These are phyloP conservation scores for Lepiota venenata DNA, from an alignment of 768 basidiomycete species.

Conservation along the genomic window DNA sequence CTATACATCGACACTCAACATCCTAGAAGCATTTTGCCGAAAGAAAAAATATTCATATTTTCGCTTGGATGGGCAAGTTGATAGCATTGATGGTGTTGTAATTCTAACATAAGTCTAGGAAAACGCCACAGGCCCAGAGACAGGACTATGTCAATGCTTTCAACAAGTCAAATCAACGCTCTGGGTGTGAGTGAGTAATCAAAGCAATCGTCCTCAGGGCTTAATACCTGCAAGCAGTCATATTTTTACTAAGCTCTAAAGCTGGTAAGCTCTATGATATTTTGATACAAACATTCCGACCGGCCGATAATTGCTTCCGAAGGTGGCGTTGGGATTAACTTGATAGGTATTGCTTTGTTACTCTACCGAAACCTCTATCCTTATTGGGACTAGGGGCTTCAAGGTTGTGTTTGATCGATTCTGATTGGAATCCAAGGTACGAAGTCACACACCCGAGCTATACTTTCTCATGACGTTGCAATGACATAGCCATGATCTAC, in stretches of 20 bases:
- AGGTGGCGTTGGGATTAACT: slow-evolving; percentile 93
- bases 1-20: slow-evolving; percentile 90
- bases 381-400: slow-evolving; percentile 59
- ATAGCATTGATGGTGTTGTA: not conserved
- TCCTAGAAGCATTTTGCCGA: slow-evolving; percentile 85
- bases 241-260: slow-evolving; percentile 93
- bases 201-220: not conserved
- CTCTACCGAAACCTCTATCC: not conserved
- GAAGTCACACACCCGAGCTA: slow-evolving; percentile 2
- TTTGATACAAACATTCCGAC: not conserved
- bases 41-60: slow-evolving; percentile 72
- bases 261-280: slow-evolving; percentile 42
- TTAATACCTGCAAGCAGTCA: slow-evolving; percentile 41
- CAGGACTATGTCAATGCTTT: slow-evolving; percentile 88
- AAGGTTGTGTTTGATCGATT: slow-evolving; percentile 80
- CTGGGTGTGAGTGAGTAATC: slow-evolving; percentile 53
- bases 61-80: slow-evolving; percentile 79
- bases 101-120: slow-evolving; percentile 36
- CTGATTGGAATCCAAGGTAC: slow-evolving; percentile 92
- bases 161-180: slow-evolving; percentile 72
- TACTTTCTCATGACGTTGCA: not conserved
- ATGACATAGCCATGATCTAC: slow-evolving; percentile 72
- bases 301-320: not conserved
- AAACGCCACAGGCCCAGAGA: slow-evolving; percentile 71
- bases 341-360: slow-evolving; percentile 53